Conservation (phyloP, 768 basidiomycete species). For the Ramaria sp. region DNA sequence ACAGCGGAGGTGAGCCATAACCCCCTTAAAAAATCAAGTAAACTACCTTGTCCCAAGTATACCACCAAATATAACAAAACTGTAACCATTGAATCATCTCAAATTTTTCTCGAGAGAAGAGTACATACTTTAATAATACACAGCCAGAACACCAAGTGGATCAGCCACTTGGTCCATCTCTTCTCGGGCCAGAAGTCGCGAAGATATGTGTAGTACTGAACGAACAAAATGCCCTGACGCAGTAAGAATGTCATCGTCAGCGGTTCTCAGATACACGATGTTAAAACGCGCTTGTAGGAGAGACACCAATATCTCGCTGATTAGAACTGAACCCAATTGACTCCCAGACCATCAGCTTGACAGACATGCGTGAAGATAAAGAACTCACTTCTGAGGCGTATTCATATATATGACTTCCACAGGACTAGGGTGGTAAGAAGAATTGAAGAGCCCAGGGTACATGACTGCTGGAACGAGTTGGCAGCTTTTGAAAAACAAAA, state of each 20-base stretch:
- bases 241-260: too few species aligned
- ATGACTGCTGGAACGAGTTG: too few species aligned
- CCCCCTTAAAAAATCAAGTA: neutral
- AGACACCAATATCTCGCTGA: slow-evolving; percentile 1
- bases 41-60: slow-evolving; percentile 1
- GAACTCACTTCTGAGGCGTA: neutral
- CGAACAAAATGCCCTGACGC: neutral
- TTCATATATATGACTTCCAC: neutral
- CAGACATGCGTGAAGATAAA: neutral
- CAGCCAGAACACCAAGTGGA: neutral
- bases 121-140: neutral
- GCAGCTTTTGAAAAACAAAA: too few species aligned
- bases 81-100: neutral
- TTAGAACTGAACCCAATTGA: neutral
- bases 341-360: neutral
- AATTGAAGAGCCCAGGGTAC: slow-evolving; percentile 6
- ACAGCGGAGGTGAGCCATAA: neutral
- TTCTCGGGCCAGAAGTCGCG: neutral
- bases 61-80: slow-evolving; percentile 1
- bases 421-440: slow-evolving; percentile 1
- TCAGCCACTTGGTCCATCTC: slow-evolving; percentile 5
- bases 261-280: neutral
- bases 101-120: neutral
- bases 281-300: slow-evolving; percentile 6
- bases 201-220: slow-evolving; percentile 2